Evolutionary conservation across 2,329 filamentous ascomycete genomes (phyloP).

Genomic region (Aspergillus quadricinctus): DNA sequence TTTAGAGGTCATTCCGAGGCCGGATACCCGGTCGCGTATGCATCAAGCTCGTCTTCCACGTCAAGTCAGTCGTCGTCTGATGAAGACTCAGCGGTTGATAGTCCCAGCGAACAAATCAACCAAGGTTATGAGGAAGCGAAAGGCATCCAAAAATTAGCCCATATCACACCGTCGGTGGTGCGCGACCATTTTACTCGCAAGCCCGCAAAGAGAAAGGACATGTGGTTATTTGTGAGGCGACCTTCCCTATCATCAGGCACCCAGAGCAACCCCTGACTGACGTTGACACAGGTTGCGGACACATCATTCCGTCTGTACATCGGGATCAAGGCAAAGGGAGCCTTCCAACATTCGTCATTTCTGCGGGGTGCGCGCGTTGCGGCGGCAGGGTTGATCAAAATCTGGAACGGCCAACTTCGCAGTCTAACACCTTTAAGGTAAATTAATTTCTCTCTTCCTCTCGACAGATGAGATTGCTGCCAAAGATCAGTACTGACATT

Average conservation of each 20-base stretch:
- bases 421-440: constrained; percentile 60
- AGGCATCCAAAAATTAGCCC: constrained; percentile 58
- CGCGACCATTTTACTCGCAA: constrained; percentile 70
- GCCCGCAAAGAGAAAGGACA: constrained; percentile 76
- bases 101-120: constrained; percentile 58
- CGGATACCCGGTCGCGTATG: constrained; percentile 19
- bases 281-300: constrained; percentile 50
- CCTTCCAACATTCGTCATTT: constrained; percentile 89
- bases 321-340: constrained; percentile 81
- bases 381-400: constrained; percentile 78
- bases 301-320: constrained; percentile 76
- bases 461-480: neutral
- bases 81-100: constrained; percentile 8
- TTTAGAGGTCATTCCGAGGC: constrained; percentile 39
- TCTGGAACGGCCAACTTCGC: constrained; percentile 73
- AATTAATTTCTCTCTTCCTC: neutral
- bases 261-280: neutral
- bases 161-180: constrained; percentile 67
- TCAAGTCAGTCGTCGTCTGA: neutral
- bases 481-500: constrained; percentile 25
- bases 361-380: constrained; percentile 76
- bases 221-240: constrained; percentile 74
- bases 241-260: neutral
- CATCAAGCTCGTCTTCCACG: constrained; percentile 18
- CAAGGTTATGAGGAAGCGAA: constrained; percentile 59